Evolutionary conservation across 2,329 filamentous ascomycete genomes (phyloP).

Genomic region (Talaromyces sp.): DNA sequence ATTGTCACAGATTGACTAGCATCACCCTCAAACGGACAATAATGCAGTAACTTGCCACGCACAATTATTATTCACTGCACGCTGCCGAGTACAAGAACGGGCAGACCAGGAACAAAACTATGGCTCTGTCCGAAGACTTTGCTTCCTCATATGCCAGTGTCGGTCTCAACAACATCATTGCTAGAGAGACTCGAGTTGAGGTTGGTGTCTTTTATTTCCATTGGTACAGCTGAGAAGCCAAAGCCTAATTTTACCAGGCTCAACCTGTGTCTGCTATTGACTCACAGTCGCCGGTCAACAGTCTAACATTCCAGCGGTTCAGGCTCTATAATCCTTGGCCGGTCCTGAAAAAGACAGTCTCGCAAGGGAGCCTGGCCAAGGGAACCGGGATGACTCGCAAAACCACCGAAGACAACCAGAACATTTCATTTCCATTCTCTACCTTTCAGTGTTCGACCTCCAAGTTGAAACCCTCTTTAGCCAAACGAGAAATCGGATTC

Average conservation of each 20-base stretch:
- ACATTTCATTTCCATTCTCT: background rate
- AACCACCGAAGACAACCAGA: background rate
- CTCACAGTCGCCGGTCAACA: background rate
- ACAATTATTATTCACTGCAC: background rate
- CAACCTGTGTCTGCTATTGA: background rate
- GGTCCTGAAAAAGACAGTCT: slow-evolving; percentile 15
- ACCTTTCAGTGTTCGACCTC: background rate
- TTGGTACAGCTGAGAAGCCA: background rate
- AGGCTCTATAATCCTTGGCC: slow-evolving; percentile 21
- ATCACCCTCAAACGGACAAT: background rate
- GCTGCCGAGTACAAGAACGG: background rate
- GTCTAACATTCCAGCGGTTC: slow-evolving; percentile 15
- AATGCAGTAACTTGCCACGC: background rate
- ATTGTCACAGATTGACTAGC: background rate
- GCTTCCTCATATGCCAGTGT: slow-evolving; percentile 12
- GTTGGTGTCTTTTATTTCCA: slow-evolving; percentile 10
- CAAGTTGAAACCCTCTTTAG: slow-evolving; percentile 13
- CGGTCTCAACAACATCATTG: slow-evolving; percentile 21
- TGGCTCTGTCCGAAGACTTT: background rate
- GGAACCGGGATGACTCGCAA: slow-evolving; percentile 5
- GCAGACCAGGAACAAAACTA: background rate
- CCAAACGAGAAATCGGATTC: slow-evolving; percentile 18
- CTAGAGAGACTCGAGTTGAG: slow-evolving; percentile 18
- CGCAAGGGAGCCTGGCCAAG: slow-evolving; percentile 10
- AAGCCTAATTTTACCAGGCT: background rate